phyloP scores from a whole-genome alignment of 208 protist genomes.

The Trypanosoma rangeli region DNA sequence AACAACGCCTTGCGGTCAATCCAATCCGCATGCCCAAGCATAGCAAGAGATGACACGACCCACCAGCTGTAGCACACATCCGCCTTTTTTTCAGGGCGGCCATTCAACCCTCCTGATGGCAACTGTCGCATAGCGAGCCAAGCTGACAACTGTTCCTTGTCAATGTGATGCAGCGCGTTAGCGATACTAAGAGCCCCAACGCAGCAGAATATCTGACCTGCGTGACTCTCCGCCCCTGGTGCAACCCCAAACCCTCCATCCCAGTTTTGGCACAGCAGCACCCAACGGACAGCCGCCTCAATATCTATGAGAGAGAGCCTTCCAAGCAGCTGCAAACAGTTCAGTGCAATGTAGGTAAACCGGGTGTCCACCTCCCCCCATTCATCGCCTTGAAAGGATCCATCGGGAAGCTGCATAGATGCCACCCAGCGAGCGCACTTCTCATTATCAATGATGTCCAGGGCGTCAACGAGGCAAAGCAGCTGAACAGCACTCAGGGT shows the following conservation, averaged over 20 bases:
- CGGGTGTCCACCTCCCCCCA: slow-evolving; percentile 99
- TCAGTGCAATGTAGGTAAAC: slow-evolving; percentile 98
- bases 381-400: slow-evolving; percentile 98
- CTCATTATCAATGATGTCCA: slow-evolving; percentile 68
- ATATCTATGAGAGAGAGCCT: slow-evolving; percentile 80
- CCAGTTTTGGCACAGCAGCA: slow-evolving; percentile 97
- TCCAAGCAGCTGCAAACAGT: slow-evolving; percentile 92
- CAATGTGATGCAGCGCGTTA: slow-evolving; percentile 83
- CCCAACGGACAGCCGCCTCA: slow-evolving; percentile 86
- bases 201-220: slow-evolving; percentile 98
- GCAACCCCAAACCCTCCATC: slow-evolving; percentile 97
- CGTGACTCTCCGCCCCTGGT: slow-evolving; percentile 96
- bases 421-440: slow-evolving; percentile 74
- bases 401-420: slow-evolving; percentile 95
- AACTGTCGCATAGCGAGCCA: slow-evolving; percentile 99
- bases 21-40: slow-evolving; percentile 93
- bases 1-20: slow-evolving; percentile 94
- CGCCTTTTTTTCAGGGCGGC: slow-evolving; percentile 98
- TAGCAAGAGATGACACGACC: slow-evolving; percentile 96
- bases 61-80: slow-evolving; percentile 99
- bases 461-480: slow-evolving; percentile 77
- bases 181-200: slow-evolving; percentile 96
- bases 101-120: slow-evolving; percentile 98
- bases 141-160: slow-evolving; percentile 93
- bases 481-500: slow-evolving; percentile 98